These are phyloP conservation scores for Saprolegnia diclina DNA, from an alignment of 352 stramenopile species.

Conservation along the genomic window DNA sequence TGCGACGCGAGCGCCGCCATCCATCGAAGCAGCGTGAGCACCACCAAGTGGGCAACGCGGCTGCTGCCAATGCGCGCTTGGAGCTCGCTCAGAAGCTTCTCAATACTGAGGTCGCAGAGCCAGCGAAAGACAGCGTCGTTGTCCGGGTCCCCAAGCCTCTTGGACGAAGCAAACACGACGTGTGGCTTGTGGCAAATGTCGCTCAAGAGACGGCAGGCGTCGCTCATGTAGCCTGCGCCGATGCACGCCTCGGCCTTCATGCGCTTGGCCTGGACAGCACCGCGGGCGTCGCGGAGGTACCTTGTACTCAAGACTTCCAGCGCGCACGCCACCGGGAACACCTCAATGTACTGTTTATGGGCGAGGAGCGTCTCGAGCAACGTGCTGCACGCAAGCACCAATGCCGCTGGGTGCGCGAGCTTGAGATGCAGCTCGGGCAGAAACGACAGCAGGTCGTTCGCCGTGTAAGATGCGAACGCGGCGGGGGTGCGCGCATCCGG, in stretches of 20 bases:
- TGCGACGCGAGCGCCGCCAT: conserved; percentile 1
- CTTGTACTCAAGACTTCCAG: neutral
- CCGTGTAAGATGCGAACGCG: conserved; percentile 51
- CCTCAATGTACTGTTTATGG: neutral
- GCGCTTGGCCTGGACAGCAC: conserved; percentile 6
- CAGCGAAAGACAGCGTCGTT: conserved; percentile 13
- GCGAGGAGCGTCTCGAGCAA: conserved; percentile 22
- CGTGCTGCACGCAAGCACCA: conserved; percentile 10
- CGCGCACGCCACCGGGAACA: conserved; percentile 9
- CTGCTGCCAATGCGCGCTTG: neutral
- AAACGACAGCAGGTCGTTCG: conserved; percentile 36
- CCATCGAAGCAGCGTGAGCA: conserved; percentile 11
- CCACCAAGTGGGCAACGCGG: neutral
- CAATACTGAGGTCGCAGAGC: conserved; percentile 12
- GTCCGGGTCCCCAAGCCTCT: conserved; percentile 19
- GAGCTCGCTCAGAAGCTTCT: neutral
- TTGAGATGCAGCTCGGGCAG: neutral
- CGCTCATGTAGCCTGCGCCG: conserved; percentile 12
- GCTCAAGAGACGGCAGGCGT: neutral
- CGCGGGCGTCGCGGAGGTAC: conserved; percentile 12
- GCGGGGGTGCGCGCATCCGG: conserved; percentile 40
- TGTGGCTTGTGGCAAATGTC: neutral
- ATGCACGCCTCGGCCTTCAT: conserved; percentile 25
- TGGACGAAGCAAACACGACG: neutral
- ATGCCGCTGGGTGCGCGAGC: neutral